Conservation (phyloP, 805 yeast species). For the Ogataea methylovora region DNA sequence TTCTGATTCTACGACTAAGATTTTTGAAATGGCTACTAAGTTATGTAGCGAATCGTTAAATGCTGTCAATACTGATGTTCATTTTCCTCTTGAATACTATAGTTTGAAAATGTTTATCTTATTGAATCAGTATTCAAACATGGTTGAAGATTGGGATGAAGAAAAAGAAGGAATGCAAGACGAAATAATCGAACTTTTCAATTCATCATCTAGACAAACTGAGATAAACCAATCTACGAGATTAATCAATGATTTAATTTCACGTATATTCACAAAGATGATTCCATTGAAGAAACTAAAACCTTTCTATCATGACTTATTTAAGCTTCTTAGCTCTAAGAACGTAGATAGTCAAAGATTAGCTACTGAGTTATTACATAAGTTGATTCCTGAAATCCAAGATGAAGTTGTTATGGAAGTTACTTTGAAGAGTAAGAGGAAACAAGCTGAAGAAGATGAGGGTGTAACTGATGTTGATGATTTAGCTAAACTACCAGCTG, state of each 20-base stretch:
- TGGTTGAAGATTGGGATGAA: constrained; percentile 28
- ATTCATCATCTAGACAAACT: constrained; percentile 6
- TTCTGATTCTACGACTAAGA: constrained; percentile 18
- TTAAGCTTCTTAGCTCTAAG: constrained; percentile 20
- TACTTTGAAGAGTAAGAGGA: constrained; percentile 40
- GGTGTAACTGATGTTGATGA: constrained; percentile 6
- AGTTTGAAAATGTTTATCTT: constrained; percentile 36
- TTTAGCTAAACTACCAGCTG: constrained; percentile 30
- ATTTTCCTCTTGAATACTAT: constrained; percentile 35
- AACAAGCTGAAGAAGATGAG: constrained; percentile 16
- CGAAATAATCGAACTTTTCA: constrained; percentile 36
- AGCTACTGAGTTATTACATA: constrained; percentile 30
- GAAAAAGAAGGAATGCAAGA: constrained; percentile 28
- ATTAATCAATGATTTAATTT: constrained; percentile 28
- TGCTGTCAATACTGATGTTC: constrained; percentile 19
- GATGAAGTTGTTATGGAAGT: constrained; percentile 56
- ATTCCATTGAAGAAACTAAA: constrained; percentile 26
- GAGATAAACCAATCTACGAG: constrained; percentile 23
- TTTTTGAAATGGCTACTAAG: constrained; percentile 29
- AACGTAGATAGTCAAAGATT: constrained; percentile 36
- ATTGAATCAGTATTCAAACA: constrained; percentile 20
- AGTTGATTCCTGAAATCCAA: constrained; percentile 38
- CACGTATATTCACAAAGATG: constrained; percentile 8
- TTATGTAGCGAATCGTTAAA: constrained; percentile 39
- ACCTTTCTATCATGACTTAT: constrained; percentile 28